phyloP scores from a whole-genome alignment of 768 basidiomycete species.

The Phlebiopsis gigantea region DNA sequence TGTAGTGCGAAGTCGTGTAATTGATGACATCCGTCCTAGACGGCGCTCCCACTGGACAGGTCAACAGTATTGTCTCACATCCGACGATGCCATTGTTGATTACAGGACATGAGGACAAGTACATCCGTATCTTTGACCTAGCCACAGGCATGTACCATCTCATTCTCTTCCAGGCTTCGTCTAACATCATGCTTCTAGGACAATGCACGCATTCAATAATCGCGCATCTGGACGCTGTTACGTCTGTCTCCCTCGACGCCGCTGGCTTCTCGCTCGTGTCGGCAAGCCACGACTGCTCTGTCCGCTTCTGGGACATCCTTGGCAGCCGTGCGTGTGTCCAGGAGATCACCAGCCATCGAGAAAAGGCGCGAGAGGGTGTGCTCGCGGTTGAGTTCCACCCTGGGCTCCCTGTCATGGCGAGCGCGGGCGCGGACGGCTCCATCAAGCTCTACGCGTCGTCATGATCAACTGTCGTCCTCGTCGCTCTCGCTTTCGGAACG shows the following conservation, averaged over 20 bases:
- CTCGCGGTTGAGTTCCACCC: slow-evolving; percentile 84
- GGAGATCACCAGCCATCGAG: slow-evolving; percentile 84
- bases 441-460: slow-evolving; percentile 89
- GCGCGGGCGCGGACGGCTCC: slow-evolving; percentile 93
- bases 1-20: background rate
- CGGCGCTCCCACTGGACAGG: slow-evolving; percentile 79
- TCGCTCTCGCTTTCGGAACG: slow-evolving; percentile 6
- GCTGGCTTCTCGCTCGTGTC: slow-evolving; percentile 86
- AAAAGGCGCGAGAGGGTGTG: slow-evolving; percentile 88
- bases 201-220: slow-evolving; percentile 87
- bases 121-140: slow-evolving; percentile 85
- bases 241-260: slow-evolving; percentile 83
- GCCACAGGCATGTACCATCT: slow-evolving; percentile 53
- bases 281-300: slow-evolving; percentile 88
- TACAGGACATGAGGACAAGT: slow-evolving; percentile 91
- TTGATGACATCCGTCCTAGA: slow-evolving; percentile 9
- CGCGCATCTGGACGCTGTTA: slow-evolving; percentile 89
- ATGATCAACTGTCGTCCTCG: slow-evolving; percentile 32
- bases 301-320: slow-evolving; percentile 92
- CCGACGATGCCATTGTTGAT: slow-evolving; percentile 86
- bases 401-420: slow-evolving; percentile 81
- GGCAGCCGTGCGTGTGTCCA: slow-evolving; percentile 78
- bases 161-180: background rate
- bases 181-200: slow-evolving; percentile 34
- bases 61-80: slow-evolving; percentile 85